phyloP scores from a whole-genome alignment of 2,329 filamentous ascomycete species.

The Aureobasidium vineae region DNA sequence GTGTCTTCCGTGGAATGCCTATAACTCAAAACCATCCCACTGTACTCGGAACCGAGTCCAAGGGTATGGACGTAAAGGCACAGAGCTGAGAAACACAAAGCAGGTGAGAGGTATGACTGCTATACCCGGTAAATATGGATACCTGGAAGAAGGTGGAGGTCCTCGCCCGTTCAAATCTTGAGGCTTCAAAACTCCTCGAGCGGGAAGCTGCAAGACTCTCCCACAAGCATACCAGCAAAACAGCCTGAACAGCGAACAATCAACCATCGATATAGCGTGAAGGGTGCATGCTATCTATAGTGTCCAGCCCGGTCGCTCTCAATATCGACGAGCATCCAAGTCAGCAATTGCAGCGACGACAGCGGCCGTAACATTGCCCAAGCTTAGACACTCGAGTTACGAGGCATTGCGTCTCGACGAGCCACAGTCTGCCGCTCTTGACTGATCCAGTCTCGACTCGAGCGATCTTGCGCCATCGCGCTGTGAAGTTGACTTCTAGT shows the following conservation, averaged over 20 bases:
- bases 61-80: too few species aligned
- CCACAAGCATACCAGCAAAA: not conserved
- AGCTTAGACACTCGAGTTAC: not conserved
- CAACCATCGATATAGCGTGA: not conserved
- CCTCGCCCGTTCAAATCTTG: not conserved
- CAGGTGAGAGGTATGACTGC: not conserved
- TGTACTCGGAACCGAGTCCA: not conserved
- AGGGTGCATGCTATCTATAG: not conserved
- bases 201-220: not conserved
- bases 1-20: not conserved
- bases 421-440: not conserved
- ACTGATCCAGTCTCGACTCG: not conserved
- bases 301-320: not conserved
- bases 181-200: not conserved
- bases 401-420: not conserved
- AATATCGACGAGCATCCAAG: not conserved
- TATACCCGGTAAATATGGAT: not conserved
- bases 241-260: not conserved
- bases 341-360: too few species aligned
- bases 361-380: not conserved
- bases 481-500: not conserved
- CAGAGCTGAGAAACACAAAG: too few species aligned
- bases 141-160: not conserved
- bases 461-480: not conserved
- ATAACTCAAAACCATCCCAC: not conserved